Conservation (phyloP, 1,284 basidiomycete species). For the Stygiomarasmius scandens region DNA sequence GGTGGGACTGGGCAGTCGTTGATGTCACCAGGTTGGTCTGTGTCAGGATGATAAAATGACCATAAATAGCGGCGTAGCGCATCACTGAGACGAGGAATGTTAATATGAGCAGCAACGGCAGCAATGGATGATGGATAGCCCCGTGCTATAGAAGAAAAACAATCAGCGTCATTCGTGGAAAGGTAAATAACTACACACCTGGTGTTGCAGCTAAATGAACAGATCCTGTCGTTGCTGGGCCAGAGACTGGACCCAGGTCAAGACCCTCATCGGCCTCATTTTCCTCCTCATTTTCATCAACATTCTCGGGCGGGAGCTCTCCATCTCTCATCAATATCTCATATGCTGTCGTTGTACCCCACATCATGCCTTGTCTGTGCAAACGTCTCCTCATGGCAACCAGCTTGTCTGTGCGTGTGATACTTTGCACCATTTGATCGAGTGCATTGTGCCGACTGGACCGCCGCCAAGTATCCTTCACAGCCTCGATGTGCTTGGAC, state of each 20-base stretch:
- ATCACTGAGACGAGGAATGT: constrained; percentile 18
- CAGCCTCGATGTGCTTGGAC: constrained; percentile 18
- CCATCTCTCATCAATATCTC: neutral
- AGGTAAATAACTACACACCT: neutral
- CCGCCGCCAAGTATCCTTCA: constrained; percentile 19
- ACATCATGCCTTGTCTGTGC: constrained; percentile 12
- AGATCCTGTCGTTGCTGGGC: neutral
- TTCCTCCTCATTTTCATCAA: neutral
- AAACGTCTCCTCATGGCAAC: constrained; percentile 3
- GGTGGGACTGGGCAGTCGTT: constrained; percentile 5
- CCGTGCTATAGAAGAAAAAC: constrained; percentile 7
- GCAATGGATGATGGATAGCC: constrained; percentile 16
- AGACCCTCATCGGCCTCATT: neutral
- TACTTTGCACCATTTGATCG: constrained; percentile 16
- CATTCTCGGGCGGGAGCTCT: neutral
- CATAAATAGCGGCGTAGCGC: constrained; percentile 13
- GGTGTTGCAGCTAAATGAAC: neutral
- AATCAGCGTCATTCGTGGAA: neutral
- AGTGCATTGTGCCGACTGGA: constrained; percentile 16
- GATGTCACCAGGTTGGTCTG: constrained; percentile 2
- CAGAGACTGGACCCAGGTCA: neutral
- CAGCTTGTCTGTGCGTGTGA: constrained; percentile 11
- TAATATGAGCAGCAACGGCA: constrained; percentile 13
- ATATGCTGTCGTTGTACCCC: neutral
- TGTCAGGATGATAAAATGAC: constrained; percentile 12